A percentile compares a stretch with the other conserved stretches of the same genome.
Evolutionary conservation across 805 yeast species (phyloP).

Genomic region (Nakazawaea pomicola): DNA sequence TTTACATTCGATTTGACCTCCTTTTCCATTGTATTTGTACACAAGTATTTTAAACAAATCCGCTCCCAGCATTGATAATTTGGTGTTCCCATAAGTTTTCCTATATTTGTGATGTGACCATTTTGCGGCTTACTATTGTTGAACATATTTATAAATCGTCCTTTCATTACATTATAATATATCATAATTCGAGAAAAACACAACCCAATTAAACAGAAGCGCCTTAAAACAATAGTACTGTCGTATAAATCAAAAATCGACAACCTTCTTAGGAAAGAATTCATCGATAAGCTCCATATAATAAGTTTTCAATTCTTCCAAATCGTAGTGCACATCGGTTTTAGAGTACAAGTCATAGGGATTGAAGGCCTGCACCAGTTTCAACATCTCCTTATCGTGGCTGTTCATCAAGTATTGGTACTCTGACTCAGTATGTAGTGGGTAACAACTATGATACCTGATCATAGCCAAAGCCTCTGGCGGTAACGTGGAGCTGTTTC

Average conservation of each 20-base stretch:
- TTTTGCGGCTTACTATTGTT: no score
- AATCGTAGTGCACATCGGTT: conserved; percentile 41
- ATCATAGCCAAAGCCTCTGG: conserved; percentile 70
- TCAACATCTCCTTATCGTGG: conserved; percentile 53
- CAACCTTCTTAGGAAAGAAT: conserved; percentile 50
- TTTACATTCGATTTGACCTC: no score
- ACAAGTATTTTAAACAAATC: no score
- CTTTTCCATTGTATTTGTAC: no score
- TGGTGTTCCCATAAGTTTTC: no score
- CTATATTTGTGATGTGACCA: no score
- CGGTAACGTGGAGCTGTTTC: conserved; percentile 57
- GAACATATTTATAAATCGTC: no score
- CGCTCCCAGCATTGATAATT: no score
- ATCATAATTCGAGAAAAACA: not conserved
- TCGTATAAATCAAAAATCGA: conserved; percentile 44
- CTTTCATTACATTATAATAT: not conserved
- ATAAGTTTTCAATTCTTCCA: conserved; percentile 50
- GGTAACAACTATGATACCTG: conserved; percentile 69
- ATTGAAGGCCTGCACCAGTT: conserved; percentile 62
- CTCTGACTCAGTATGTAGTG: conserved; percentile 71
- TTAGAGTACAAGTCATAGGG: conserved; percentile 68
- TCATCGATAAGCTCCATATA: conserved; percentile 62
- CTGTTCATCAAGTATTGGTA: conserved; percentile 60
- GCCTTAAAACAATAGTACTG: no score
- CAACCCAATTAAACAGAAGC: no score